Percentiles rank a stretch among this genome's conserved stretches.
These are phyloP conservation scores for Plasmodium chabaudi DNA, from an alignment of 169 alveolate genomes.

Conservation along the genomic window DNA sequence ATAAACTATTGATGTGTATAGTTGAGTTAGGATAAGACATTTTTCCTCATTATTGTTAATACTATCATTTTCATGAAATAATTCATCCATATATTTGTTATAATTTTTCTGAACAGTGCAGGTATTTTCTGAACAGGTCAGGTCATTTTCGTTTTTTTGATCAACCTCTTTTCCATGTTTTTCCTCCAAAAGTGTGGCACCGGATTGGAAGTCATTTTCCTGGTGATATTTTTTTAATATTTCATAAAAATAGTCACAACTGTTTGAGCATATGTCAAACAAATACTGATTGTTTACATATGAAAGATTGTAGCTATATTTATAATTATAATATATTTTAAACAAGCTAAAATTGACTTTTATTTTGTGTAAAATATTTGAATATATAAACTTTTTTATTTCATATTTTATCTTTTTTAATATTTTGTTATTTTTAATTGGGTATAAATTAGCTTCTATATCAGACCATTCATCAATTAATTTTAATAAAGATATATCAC, in stretches of 20 bases:
- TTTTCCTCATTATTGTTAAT: neutral
- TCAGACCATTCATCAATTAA: constrained; percentile 46
- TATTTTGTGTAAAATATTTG: constrained; percentile 37
- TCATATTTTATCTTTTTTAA: constrained; percentile 30
- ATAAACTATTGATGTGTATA: constrained; percentile 30
- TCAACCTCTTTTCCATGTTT: neutral
- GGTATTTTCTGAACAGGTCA: neutral
- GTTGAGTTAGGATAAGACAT: neutral
- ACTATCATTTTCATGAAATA: constrained; percentile 4
- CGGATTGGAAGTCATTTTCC: neutral
- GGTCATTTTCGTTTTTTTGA: neutral
- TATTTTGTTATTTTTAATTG: constrained; percentile 4
- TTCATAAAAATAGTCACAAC: neutral
- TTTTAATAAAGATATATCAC: constrained; percentile 13
- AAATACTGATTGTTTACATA: constrained; percentile 27
- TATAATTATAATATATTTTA: constrained; percentile 31
- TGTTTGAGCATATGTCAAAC: constrained; percentile 1
- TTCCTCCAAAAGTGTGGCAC: neutral
- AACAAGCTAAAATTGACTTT: constrained; percentile 28
- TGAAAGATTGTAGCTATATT: constrained; percentile 13
- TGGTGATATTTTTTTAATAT: constrained; percentile 21
- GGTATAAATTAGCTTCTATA: constrained; percentile 41
- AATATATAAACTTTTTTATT: constrained; percentile 35
- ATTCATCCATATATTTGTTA: constrained; percentile 7
- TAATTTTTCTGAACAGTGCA: neutral